Evolutionary conservation across 441 rosid species (phyloP).

Genomic region (Erysimum pusillum): DNA sequence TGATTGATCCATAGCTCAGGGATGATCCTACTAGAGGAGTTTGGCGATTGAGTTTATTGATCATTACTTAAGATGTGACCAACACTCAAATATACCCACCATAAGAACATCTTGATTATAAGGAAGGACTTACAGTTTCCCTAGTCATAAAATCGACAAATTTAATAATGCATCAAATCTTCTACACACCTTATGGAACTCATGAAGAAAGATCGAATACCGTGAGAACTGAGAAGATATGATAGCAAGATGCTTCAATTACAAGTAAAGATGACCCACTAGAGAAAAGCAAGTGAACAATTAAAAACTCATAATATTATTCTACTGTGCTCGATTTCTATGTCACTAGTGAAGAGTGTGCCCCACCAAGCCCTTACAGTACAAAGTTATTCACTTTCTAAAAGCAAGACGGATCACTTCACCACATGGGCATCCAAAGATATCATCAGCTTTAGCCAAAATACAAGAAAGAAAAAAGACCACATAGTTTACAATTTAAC

Average conservation of each 20-base stretch:
- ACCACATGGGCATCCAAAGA: conserved; percentile 48
- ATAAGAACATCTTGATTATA: not conserved
- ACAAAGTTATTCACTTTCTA: conserved; percentile 42
- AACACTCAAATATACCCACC: not conserved
- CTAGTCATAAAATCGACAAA: not conserved
- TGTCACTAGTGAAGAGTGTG: conserved; percentile 43
- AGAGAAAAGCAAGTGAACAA: conserved; percentile 33
- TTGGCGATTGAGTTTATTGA: conserved; percentile 20
- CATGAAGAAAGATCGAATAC: conserved; percentile 22
- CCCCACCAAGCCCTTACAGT: conserved; percentile 36
- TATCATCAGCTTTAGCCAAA: conserved; percentile 27
- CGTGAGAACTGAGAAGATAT: conserved; percentile 3
- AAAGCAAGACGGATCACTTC: conserved; percentile 34
- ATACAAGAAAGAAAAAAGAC: not conserved
- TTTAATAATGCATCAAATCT: conserved; percentile 23
- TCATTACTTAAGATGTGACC: conserved; percentile 6
- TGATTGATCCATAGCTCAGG: not conserved
- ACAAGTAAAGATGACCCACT: conserved; percentile 43
- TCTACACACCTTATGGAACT: conserved; percentile 6
- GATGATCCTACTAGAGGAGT: conserved; percentile 3
- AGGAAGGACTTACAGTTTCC: not conserved
- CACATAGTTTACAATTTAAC: conserved; percentile 22
- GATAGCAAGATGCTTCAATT: conserved; percentile 45
- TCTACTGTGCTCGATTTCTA: conserved; percentile 34
- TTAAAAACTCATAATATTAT: conserved; percentile 26